phyloP scores from a whole-genome alignment of 257 asterid genomes.

The Schizonepeta tenuifolia region DNA sequence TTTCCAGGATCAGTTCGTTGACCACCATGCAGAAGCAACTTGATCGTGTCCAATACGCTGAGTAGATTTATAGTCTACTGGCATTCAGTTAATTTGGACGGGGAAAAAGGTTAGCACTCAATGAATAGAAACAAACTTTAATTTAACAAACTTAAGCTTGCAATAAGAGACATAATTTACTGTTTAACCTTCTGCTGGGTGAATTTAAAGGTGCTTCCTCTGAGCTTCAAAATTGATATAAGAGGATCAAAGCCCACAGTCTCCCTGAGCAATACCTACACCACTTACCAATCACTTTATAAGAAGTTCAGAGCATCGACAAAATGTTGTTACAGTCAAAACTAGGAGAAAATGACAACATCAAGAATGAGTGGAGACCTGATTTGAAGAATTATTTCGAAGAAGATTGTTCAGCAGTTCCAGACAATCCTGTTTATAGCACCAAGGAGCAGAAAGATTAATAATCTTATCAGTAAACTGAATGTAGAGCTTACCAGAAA shows the following conservation, averaged over 20 bases:
- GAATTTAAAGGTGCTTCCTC: conserved; percentile 86
- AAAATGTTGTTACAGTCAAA: conserved; percentile 12
- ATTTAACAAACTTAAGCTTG: conserved; percentile 22
- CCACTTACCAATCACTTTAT: conserved; percentile 34
- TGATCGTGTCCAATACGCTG: conserved; percentile 84
- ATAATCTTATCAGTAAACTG: conserved; percentile 12
- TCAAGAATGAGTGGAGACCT: conserved; percentile 51
- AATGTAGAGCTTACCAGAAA: conserved; percentile 14
- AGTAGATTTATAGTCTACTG: conserved; percentile 94
- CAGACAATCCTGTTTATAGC: conserved; percentile 78
- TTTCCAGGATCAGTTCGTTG: conserved; percentile 71
- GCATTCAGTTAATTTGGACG: conserved; percentile 47
- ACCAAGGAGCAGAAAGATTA: conserved; percentile 34
- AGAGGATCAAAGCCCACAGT: conserved; percentile 86
- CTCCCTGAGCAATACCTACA: conserved; percentile 91
- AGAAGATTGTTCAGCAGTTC: conserved; percentile 91
- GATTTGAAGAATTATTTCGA: conserved; percentile 84
- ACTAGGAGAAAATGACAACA: conserved; percentile 15
- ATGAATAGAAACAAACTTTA: conserved; percentile 22
- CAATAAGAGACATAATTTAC: conserved; percentile 26
- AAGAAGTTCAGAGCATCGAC: conserved; percentile 22
- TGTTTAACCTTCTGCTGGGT: conserved; percentile 90
- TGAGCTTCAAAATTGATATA: conserved; percentile 75
- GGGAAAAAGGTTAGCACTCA: conserved; percentile 44
- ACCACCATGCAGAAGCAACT: conserved; percentile 72